Base-by-base conservation (phyloP, 1,139 yeast species). In the Sugiyamaella castrensis region DNA sequence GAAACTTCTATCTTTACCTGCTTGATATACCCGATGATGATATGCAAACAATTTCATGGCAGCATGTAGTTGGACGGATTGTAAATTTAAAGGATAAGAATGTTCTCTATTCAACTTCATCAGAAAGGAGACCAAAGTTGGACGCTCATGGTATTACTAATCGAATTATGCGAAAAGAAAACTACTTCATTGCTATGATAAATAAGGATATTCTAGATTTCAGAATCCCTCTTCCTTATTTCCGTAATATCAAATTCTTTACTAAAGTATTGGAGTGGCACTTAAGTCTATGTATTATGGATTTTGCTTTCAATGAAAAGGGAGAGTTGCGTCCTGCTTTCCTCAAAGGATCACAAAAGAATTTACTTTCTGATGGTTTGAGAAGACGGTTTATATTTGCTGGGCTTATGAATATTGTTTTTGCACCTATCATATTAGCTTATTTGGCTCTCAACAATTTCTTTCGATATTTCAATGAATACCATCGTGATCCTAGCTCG, bases 241-340 rank as follows among this genome's bases (percentile, higher is more conserved):
- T 60, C 30, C 52, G 56, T 7, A 57, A 60, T 15, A 52, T 56
- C 40, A 61, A 65, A 37, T 77, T 84, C 33, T 69, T 92, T 40
- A 91, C 98, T 0, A 82, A 85, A 56, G 88, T 96, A 1, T 70
- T 94, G 56, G 98, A 92, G 62, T 94, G 98, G 98, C 91, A 91
- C 64, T 72, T 92, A 53, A 87, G 87, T 58, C 71, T 92, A 28
- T 92, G 98, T 64, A 80, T 94, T 28, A 79, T 87, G 66, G 95
- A 94, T 53, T 91, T 81, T 66, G 82, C 86, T 0, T 94, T 91
- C 69, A 87, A 86, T 62, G 80, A 79, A 35, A 79, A 84, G 40
- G 98, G 98, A 0, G 96, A 88, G 58, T 71, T 94, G n/a, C 80
- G 91, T 52, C 81, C 82, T 8, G 72, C 75, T 8, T 81, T 91